Conservation (phyloP, 1,284 basidiomycete genomes). For the Ceratorhiza oryzae-sativae region DNA sequence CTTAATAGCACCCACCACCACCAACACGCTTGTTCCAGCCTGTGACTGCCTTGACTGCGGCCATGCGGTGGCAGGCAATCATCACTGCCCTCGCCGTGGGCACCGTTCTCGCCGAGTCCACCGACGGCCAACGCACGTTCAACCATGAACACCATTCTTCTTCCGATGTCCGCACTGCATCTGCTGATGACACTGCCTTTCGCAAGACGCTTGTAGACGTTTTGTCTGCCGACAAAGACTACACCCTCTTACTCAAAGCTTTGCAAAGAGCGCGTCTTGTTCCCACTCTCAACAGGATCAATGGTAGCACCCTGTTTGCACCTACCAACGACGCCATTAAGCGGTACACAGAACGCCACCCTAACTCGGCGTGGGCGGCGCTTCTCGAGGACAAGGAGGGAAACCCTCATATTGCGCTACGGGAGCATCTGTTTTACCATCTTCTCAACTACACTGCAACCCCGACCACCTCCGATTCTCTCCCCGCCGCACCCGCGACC, state of each 20-base stretch:
- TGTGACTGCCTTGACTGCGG: slow-evolving; percentile 3
- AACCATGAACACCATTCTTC: background rate
- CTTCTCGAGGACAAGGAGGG: slow-evolving; percentile 55
- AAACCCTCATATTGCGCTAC: slow-evolving; percentile 83
- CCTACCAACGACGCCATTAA: slow-evolving; percentile 92
- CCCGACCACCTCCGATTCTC: slow-evolving; percentile 38
- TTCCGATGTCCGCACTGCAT: slow-evolving; percentile 3
- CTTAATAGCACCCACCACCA: slow-evolving; percentile 10
- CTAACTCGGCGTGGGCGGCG: slow-evolving; percentile 55
- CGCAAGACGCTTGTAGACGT: slow-evolving; percentile 75
- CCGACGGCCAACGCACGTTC: background rate
- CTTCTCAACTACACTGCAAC: slow-evolving; percentile 80
- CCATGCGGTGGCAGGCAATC: slow-evolving; percentile 33
- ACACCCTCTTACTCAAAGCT: slow-evolving; percentile 78
- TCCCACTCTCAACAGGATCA: slow-evolving; percentile 88
- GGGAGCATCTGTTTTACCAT: slow-evolving; percentile 95
- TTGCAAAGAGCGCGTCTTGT: slow-evolving; percentile 88
- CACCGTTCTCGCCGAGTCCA: slow-evolving; percentile 7
- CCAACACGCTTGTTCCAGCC: background rate
- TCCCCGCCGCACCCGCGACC: slow-evolving; percentile 57
- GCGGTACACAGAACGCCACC: slow-evolving; percentile 57
- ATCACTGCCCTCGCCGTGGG: background rate
- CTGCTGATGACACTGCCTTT: background rate
- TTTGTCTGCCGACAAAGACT: slow-evolving; percentile 78
- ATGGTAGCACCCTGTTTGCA: slow-evolving; percentile 87